Evolutionary conservation across 441 rosid genomes (phyloP).

Genomic region (Theobroma grandiflorum): DNA sequence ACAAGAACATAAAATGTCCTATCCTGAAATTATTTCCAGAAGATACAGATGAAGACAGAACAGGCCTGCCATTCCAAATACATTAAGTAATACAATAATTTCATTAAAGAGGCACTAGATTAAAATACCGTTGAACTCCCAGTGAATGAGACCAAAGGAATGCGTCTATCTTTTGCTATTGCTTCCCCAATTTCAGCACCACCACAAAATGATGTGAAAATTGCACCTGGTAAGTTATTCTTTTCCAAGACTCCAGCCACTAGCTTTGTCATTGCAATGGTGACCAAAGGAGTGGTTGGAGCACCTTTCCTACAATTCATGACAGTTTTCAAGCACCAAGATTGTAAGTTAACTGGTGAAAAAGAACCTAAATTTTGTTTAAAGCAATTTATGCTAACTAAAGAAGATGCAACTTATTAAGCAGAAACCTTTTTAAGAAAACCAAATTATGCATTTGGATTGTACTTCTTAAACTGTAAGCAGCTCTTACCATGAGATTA

Average conservation of each 20-base stretch:
- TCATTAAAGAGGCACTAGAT: conserved; percentile 10
- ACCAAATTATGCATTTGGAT: neutral
- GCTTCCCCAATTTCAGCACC: conserved; percentile 97
- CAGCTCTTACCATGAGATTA: neutral
- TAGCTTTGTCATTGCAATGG: conserved; percentile 88
- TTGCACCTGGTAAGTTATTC: conserved; percentile 90
- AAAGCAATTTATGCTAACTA: neutral
- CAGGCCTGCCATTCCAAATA: neutral
- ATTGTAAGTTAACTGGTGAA: neutral
- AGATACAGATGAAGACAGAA: too few species aligned
- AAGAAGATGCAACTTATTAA: neutral
- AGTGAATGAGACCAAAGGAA: conserved; percentile 89
- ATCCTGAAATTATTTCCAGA: too few species aligned
- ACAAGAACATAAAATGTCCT: neutral
- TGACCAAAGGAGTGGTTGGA: conserved; percentile 92
- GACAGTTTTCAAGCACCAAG: conserved; percentile 20
- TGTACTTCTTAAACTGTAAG: neutral
- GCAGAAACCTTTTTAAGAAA: neutral
- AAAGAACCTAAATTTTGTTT: conserved; percentile 7
- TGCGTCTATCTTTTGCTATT: conserved; percentile 77
- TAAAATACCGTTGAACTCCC: conserved; percentile 90
- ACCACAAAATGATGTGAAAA: conserved; percentile 93
- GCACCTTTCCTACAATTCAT: conserved; percentile 87
- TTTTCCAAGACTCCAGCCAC: conserved; percentile 87
- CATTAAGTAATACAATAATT: neutral